phyloP scores from a whole-genome alignment of 2,329 filamentous ascomycete species.

The Cladophialophora yegresii region DNA sequence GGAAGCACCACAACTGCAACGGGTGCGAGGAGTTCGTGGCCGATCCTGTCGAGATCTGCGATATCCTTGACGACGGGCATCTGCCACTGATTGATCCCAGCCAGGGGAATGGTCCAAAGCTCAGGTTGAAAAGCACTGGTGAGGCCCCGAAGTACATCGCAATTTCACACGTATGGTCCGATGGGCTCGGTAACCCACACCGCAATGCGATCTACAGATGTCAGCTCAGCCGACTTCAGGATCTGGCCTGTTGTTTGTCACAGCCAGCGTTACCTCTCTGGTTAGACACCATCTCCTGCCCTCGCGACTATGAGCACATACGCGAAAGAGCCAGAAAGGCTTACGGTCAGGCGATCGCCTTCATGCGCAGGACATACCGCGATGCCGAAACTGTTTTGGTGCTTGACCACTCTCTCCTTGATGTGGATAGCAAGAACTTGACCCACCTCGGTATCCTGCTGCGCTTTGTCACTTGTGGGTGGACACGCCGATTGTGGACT shows the following conservation, averaged over 20 bases:
- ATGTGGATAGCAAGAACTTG: background rate
- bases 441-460: background rate
- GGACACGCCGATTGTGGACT: conserved; percentile 12
- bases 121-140: conserved; percentile 7
- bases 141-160: conserved; percentile 1
- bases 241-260: background rate
- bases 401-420: conserved; percentile 9
- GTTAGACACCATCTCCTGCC: conserved; percentile 6
- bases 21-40: conserved; percentile 2
- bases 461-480: background rate
- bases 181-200: conserved; percentile 10
- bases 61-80: conserved; percentile 1
- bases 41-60: conserved; percentile 4
- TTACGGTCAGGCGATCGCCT: conserved; percentile 4
- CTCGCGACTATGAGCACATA: conserved; percentile 5
- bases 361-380: conserved; percentile 6
- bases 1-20: background rate
- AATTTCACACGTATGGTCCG: conserved; percentile 15
- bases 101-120: background rate
- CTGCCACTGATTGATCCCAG: conserved; percentile 1
- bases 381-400: conserved; percentile 5
- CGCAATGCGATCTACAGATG: conserved; percentile 9
- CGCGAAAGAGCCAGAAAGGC: conserved; percentile 4
- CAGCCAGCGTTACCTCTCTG: background rate
- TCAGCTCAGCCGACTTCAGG: conserved; percentile 6